phyloP scores from a whole-genome alignment of 805 yeast genomes.

The Pichia deserticola region DNA sequence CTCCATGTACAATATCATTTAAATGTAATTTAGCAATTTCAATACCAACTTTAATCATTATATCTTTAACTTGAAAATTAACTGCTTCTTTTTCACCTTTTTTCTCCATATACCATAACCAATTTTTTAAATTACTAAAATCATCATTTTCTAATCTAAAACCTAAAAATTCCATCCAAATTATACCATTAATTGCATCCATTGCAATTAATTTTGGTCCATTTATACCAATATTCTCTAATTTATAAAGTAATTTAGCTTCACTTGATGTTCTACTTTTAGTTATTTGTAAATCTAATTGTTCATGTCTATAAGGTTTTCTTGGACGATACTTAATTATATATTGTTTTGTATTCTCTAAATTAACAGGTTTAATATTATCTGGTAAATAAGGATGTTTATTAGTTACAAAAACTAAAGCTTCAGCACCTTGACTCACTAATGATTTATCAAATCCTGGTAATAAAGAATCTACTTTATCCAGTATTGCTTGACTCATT shows the following conservation, averaged over 20 bases:
- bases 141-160: slow-evolving; percentile 42
- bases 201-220: slow-evolving; percentile 70
- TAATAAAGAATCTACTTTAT: slow-evolving; percentile 34
- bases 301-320: slow-evolving; percentile 85
- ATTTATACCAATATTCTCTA: slow-evolving; percentile 45
- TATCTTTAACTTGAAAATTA: slow-evolving; percentile 32
- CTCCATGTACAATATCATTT: slow-evolving; percentile 85
- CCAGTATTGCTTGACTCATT: slow-evolving; percentile 49
- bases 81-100: slow-evolving; percentile 13
- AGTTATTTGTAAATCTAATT: slow-evolving; percentile 67
- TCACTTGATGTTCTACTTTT: slow-evolving; percentile 80
- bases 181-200: slow-evolving; percentile 71
- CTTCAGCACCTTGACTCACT: slow-evolving; percentile 89
- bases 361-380: slow-evolving; percentile 17
- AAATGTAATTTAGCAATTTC: slow-evolving; percentile 66
- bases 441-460: slow-evolving; percentile 43
- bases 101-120: slow-evolving; percentile 56
- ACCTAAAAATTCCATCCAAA: slow-evolving; percentile 84
- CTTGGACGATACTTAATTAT: slow-evolving; percentile 83
- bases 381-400: slow-evolving; percentile 59
- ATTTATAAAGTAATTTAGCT: slow-evolving; percentile 63
- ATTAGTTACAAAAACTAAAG: slow-evolving; percentile 58
- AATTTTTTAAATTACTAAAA: slow-evolving; percentile 62
- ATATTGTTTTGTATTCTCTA: slow-evolving; percentile 30
- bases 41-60: slow-evolving; percentile 52